Evolutionary conservation across 1,139 yeast genomes (phyloP).

Genomic region (Pichia sp.): DNA sequence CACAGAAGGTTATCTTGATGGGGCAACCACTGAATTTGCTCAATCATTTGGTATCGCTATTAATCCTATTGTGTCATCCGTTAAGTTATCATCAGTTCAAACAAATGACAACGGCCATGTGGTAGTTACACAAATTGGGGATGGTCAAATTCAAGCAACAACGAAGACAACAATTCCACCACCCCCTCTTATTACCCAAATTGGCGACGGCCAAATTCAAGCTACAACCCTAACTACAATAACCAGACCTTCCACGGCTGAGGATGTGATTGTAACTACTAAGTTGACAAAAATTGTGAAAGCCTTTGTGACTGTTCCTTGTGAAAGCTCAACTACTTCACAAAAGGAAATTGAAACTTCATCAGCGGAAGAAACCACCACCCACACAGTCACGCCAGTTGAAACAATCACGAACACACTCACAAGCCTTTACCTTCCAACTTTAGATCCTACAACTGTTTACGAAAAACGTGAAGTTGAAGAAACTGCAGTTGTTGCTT

Average conservation of each 20-base stretch:
- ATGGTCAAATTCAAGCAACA: constrained; percentile 58
- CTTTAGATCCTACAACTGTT: constrained; percentile 28
- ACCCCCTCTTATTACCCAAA: constrained; percentile 39
- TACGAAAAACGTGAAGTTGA: constrained; percentile 16
- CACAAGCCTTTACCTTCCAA: constrained; percentile 21
- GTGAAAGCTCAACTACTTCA: neutral
- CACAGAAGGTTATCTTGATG: constrained; percentile 42
- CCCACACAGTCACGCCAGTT: constrained; percentile 35
- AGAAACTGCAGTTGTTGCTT: constrained; percentile 26
- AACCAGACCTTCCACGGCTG: neutral
- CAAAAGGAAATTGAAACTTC: constrained; percentile 25
- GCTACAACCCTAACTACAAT: constrained; percentile 36
- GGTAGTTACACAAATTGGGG: constrained; percentile 39
- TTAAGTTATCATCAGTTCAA: constrained; percentile 29
- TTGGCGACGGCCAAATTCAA: constrained; percentile 58
- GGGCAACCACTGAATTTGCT: constrained; percentile 56
- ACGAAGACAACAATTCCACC: constrained; percentile 5
- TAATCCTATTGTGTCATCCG: constrained; percentile 38
- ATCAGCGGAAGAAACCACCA: constrained; percentile 33
- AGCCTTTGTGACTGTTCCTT: constrained; percentile 8
- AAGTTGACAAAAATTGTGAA: constrained; percentile 7
- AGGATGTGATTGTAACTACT: constrained; percentile 1
- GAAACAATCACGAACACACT: constrained; percentile 33
- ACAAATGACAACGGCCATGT: constrained; percentile 20
- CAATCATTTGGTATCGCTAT: constrained; percentile 66